Conservation (phyloP, 805 yeast genomes). For the Brettanomyces sp. region DNA sequence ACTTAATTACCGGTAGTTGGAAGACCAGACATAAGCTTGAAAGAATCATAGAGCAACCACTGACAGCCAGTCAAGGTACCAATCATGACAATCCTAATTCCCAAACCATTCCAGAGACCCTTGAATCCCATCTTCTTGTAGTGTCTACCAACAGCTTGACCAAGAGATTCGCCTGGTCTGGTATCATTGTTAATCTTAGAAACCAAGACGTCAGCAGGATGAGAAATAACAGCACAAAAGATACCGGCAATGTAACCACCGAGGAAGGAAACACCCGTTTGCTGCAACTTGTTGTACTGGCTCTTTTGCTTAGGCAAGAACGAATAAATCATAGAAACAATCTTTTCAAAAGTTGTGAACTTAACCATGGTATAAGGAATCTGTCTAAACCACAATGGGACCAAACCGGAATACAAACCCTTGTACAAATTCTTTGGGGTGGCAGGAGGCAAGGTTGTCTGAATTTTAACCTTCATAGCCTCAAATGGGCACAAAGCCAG, state of each 20-base stretch:
- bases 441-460: slow-evolving; percentile 82
- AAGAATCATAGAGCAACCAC: slow-evolving; percentile 94
- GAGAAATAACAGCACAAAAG: slow-evolving; percentile 90
- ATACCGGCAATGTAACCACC: slow-evolving; percentile 98
- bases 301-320: slow-evolving; percentile 60
- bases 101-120: slow-evolving; percentile 93
- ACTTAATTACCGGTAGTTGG: slow-evolving; percentile 73
- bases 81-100: slow-evolving; percentile 91
- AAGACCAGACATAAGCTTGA: slow-evolving; percentile 87
- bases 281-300: slow-evolving; percentile 63
- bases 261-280: slow-evolving; percentile 88
- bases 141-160: slow-evolving; percentile 62
- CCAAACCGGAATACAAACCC: slow-evolving; percentile 71
- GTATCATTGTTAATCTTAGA: slow-evolving; percentile 78
- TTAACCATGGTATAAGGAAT: slow-evolving; percentile 98
- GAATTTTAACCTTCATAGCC: slow-evolving; percentile 89
- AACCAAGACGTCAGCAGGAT: slow-evolving; percentile 99
- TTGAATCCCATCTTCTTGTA: slow-evolving; percentile 76
- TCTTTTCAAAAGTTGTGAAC: slow-evolving; percentile 88
- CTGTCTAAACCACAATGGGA: slow-evolving; percentile 93
- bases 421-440: slow-evolving; percentile 58
- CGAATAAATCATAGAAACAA: slow-evolving; percentile 71
- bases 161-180: slow-evolving; percentile 53
- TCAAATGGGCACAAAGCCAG: slow-evolving; percentile 86
- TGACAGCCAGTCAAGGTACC: slow-evolving; percentile 97